Conservation (phyloP, 148 eudicot species). For the Euryodendron excelsum region DNA sequence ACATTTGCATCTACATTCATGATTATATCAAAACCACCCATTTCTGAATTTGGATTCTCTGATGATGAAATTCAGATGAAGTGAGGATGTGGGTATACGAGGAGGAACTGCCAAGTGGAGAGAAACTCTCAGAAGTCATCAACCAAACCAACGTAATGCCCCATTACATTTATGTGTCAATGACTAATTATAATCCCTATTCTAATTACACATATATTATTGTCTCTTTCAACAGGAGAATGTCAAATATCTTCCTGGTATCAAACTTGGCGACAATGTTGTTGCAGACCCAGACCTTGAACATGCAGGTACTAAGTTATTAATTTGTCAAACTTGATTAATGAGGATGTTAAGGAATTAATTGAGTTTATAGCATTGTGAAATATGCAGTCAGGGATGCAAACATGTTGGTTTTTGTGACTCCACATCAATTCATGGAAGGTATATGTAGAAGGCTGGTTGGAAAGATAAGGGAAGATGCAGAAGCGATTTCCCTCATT, state of each 20-base stretch:
- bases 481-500: slow-evolving; percentile 78
- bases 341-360: neutral
- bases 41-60: slow-evolving; percentile 1
- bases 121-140: slow-evolving; percentile 69
- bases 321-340: neutral
- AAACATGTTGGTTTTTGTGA: slow-evolving; percentile 90
- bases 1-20: neutral
- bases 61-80: slow-evolving; percentile 59
- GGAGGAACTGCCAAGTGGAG: slow-evolving; percentile 74
- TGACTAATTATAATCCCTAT: neutral
- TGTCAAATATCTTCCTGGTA: slow-evolving; percentile 89
- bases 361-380: neutral
- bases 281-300: slow-evolving; percentile 89
- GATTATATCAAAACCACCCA: neutral
- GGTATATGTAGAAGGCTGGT: slow-evolving; percentile 64
- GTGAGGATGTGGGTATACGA: slow-evolving; percentile 98
- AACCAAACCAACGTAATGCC: slow-evolving; percentile 73
- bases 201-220: neutral
- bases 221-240: slow-evolving; percentile 58
- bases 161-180: neutral
- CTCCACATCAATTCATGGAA: slow-evolving; percentile 92
- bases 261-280: slow-evolving; percentile 86
- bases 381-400: slow-evolving; percentile 71
- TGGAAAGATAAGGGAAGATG: slow-evolving; percentile 66
- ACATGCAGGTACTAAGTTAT: slow-evolving; percentile 51